Base-by-base conservation (phyloP, 2,329 filamentous ascomycete genomes). In the Xylaria sp. region DNA sequence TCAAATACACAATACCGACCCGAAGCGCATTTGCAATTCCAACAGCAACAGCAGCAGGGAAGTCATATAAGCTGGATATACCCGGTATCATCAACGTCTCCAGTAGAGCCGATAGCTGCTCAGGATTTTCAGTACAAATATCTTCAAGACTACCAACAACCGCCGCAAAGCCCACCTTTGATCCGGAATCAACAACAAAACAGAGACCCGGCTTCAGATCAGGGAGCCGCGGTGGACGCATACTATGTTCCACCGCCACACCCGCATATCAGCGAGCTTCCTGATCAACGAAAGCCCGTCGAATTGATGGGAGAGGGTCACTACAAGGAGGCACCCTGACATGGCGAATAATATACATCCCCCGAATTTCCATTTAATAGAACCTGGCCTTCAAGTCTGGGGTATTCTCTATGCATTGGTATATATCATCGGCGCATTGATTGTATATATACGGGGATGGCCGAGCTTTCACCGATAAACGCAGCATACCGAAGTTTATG, bases 301-400 rank as follows among this genome's bases (percentile, higher is more conserved):
- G 77, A 79, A 64, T 67, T 79, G 60, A 69, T 75, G 63, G 76
- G 73, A 0, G 74, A 77, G 55, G 73, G 72, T 1, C 72, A 75
- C n/a, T 71, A 70, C 48, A 68, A 63, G 37, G 73, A 74, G 46
- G 60, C 43, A 21, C 69, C 68, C 25, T 71, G 54, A 68, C n/a
- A 9, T 27, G 8, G n/a, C n/a, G n/a, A n/a, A n/a, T n/a, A n/a
- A n/a, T n/a, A n/a, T n/a, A n/a, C n/a, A n/a, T n/a, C n/a, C n/a
- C n/a, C n/a, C n/a, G 37, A 40, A 19, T 15, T 8, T 4, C 2
- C 10, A 21, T 21, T 7, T 11, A 23, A 11, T 41, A 41, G 29
- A 49, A 15, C 4, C 13, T 23, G 13, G 4, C 13, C n/a, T 21
- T 21, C 27, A 13, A 1, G 2, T 8, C 17, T 3, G 3, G n/a